Percentiles rank a stretch among this genome's conserved stretches.
Conservation (phyloP, 495 filamentous ascomycete genomes). For the Neurospora sp. region DNA sequence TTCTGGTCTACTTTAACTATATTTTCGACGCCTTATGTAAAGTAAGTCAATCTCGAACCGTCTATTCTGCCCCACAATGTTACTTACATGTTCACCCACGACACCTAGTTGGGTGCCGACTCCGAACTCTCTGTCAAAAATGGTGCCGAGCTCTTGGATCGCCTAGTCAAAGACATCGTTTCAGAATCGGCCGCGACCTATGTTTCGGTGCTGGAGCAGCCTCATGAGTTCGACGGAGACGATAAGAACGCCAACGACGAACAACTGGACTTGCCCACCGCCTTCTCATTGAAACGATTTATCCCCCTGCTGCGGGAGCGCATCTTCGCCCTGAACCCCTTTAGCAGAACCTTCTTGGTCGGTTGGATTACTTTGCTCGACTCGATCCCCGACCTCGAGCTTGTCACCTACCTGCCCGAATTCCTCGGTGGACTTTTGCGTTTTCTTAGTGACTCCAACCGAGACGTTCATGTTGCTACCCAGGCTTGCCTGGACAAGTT, state of each 20-base stretch:
- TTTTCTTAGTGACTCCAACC: slow-evolving; percentile 84
- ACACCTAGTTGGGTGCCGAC: slow-evolving; percentile 75
- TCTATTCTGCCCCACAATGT: slow-evolving; percentile 1
- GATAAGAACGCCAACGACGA: slow-evolving; percentile 40
- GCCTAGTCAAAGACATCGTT: slow-evolving; percentile 95
- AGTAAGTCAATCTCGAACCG: slow-evolving; percentile 37
- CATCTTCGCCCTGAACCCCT: slow-evolving; percentile 87
- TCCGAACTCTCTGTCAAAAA: slow-evolving; percentile 97
- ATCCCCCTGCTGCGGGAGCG: slow-evolving; percentile 88
- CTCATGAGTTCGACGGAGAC: slow-evolving; percentile 33
- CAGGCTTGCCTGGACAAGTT: slow-evolving; percentile 88
- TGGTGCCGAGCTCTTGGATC: slow-evolving; percentile 91
- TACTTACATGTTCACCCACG: background rate
- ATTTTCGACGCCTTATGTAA: slow-evolving; percentile 97
- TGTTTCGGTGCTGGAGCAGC: slow-evolving; percentile 72
- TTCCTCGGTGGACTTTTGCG: slow-evolving; percentile 85
- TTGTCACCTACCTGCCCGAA: slow-evolving; percentile 84
- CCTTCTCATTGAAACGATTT: slow-evolving; percentile 85
- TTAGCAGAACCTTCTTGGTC: slow-evolving; percentile 89
- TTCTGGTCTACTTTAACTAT: slow-evolving; percentile 91
- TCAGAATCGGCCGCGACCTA: slow-evolving; percentile 94
- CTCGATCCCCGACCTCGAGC: slow-evolving; percentile 92
- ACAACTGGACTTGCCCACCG: slow-evolving; percentile 58
- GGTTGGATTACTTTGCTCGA: slow-evolving; percentile 93
- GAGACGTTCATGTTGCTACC: slow-evolving; percentile 87